These are phyloP conservation scores for Dicorynia guianensis DNA, from an alignment of 306 rosid genomes.

Conservation along the genomic window DNA sequence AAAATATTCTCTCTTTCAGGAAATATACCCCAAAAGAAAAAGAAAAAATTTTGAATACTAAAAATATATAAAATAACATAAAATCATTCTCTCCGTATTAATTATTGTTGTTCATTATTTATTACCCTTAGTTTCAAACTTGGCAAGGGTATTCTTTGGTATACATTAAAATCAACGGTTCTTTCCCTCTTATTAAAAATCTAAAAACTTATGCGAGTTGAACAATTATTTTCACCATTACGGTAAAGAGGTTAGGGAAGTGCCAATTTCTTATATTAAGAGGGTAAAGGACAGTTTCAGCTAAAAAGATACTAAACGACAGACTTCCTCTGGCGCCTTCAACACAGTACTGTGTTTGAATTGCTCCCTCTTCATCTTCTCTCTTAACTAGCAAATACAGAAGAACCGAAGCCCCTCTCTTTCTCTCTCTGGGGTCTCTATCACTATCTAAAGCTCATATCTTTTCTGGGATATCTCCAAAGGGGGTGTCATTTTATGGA, in stretches of 20 bases:
- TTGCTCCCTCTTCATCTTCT: not conserved
- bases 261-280: constrained; percentile 1
- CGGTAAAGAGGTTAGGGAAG: not conserved
- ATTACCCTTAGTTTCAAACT: not conserved
- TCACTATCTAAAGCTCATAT: not conserved
- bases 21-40: not conserved
- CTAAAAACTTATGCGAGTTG: not conserved
- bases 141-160: not conserved
- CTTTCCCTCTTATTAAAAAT: too few relatives aligned
- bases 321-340: constrained; percentile 22
- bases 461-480: not conserved
- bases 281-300: not conserved
- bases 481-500: not conserved
- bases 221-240: constrained; percentile 1
- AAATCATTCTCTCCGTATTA: not conserved
- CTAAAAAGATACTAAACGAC: not conserved
- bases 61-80: not conserved
- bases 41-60: not conserved
- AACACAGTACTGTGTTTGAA: constrained; percentile 1
- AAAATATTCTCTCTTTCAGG: not conserved
- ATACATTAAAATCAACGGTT: not conserved
- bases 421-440: not conserved
- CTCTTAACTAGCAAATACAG: not conserved
- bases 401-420: not conserved
- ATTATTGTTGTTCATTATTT: too few relatives aligned